phyloP scores from a whole-genome alignment of 352 stramenopile species.

The Phytophthora citrophthora region DNA sequence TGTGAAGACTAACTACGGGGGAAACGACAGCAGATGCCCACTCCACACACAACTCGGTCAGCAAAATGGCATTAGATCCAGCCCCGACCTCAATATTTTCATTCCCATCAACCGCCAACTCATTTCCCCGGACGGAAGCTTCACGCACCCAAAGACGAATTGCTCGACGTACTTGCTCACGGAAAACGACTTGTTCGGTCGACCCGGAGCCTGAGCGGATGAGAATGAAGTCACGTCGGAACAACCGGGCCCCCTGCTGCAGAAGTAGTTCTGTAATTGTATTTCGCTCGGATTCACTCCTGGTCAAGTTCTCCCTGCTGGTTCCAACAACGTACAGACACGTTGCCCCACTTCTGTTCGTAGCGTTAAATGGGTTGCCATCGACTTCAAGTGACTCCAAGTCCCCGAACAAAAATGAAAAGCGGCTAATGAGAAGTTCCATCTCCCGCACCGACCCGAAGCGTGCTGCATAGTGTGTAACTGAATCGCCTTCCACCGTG shows the following conservation, averaged over 20 bases:
- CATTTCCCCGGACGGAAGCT: not conserved
- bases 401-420: constrained; percentile 5
- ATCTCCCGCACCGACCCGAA: constrained; percentile 9
- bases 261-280: constrained; percentile 19
- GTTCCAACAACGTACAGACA: constrained; percentile 14
- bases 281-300: constrained; percentile 5
- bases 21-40: constrained; percentile 5
- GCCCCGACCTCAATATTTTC: not conserved
- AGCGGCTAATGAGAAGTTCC: constrained; percentile 6
- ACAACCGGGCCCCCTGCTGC: constrained; percentile 19
- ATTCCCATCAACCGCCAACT: not conserved
- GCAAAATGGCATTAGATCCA: constrained; percentile 3
- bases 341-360: constrained; percentile 1
- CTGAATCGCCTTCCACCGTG: not conserved
- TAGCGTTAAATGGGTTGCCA: constrained; percentile 12
- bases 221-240: constrained; percentile 4
- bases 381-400: constrained; percentile 1
- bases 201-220: not conserved
- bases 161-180: constrained; percentile 24
- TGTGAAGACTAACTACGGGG: not conserved
- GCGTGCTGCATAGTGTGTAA: constrained; percentile 19
- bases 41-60: constrained; percentile 26
- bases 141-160: constrained; percentile 17
- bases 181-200: constrained; percentile 1
- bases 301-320: not conserved